Evolutionary conservation across 1,284 basidiomycete genomes (phyloP).

Genomic region (Neonothopanus nambi): DNA sequence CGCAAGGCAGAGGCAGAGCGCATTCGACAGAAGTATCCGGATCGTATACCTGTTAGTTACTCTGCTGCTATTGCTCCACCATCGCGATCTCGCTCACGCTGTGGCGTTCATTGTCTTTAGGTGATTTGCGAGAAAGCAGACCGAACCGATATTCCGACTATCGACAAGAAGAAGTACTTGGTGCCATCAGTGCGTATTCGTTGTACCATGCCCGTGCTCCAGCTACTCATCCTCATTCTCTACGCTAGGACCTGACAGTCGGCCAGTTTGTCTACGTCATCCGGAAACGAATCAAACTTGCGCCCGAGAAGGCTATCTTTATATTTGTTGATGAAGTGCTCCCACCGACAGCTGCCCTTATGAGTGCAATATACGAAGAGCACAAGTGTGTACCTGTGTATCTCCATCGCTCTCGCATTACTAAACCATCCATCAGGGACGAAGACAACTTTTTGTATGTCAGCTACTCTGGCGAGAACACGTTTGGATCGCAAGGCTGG

Average conservation of each 20-base stretch:
- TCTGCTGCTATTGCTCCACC: conserved; percentile 1
- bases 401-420: conserved; percentile 14
- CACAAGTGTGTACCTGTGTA: conserved; percentile 75
- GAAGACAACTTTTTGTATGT: conserved; percentile 97
- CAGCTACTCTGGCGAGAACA: conserved; percentile 97
- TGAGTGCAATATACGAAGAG: conserved; percentile 99
- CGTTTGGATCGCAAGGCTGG: conserved; percentile 71
- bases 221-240: not conserved
- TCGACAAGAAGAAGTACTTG: conserved; percentile 99
- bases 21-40: conserved; percentile 97
- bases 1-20: conserved; percentile 97
- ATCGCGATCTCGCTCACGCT: conserved; percentile 13
- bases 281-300: conserved; percentile 99
- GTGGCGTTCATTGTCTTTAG: conserved; percentile 41
- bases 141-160: conserved; percentile 97
- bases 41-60: conserved; percentile 90
- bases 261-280: conserved; percentile 99
- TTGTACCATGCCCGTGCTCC: not conserved
- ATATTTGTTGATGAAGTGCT: conserved; percentile 99
- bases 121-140: conserved; percentile 99
- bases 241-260: conserved; percentile 89
- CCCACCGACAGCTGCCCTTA: conserved; percentile 96
- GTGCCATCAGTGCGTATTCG: conserved; percentile 81
- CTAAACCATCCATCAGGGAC: conserved; percentile 58
- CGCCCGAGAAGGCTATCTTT: conserved; percentile 99